Evolutionary conservation across 2,329 filamentous ascomycete species (phyloP).

Genomic region (Lasiodiplodia gonubiensis): DNA sequence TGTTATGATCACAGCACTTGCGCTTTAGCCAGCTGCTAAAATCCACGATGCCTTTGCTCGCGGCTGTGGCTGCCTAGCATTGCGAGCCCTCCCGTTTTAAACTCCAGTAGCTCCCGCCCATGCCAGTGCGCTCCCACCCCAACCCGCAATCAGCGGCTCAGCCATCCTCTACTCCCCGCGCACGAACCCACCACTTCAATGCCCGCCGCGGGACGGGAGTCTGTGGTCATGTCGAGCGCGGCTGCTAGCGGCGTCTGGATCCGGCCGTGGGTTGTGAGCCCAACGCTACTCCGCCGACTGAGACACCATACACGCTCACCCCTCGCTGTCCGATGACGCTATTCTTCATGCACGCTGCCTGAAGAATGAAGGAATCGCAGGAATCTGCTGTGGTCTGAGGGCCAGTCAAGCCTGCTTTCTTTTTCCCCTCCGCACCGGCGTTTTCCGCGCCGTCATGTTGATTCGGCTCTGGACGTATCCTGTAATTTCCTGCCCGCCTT

Average conservation of each 20-base stretch:
- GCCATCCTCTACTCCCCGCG: not conserved
- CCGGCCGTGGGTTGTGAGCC: not conserved
- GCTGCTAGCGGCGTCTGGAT: slow-evolving; percentile 16
- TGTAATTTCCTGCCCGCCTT: not conserved
- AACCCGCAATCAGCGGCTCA: not conserved
- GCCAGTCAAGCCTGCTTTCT: not conserved
- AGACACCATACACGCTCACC: slow-evolving; percentile 8
- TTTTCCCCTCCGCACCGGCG: not conserved
- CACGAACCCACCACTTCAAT: slow-evolving; percentile 7
- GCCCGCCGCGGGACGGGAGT: slow-evolving; percentile 14
- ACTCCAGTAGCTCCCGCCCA: slow-evolving; percentile 15
- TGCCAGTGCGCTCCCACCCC: not conserved
- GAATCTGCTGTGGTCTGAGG: not conserved
- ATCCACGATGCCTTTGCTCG: not conserved
- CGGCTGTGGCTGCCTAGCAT: slow-evolving; percentile 21
- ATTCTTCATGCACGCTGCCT: slow-evolving; percentile 21
- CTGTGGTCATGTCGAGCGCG: slow-evolving; percentile 8
- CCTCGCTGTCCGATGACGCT: slow-evolving; percentile 19
- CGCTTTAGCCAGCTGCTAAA: not conserved
- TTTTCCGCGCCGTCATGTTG: slow-evolving; percentile 8
- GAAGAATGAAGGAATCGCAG: slow-evolving; percentile 15
- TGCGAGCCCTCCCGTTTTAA: not conserved
- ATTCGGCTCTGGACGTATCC: not conserved
- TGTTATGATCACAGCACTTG: slow-evolving; percentile 1
- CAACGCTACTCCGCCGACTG: not conserved